Conservation (phyloP, 306 rosid genomes). For the Mimosa pudica region DNA sequence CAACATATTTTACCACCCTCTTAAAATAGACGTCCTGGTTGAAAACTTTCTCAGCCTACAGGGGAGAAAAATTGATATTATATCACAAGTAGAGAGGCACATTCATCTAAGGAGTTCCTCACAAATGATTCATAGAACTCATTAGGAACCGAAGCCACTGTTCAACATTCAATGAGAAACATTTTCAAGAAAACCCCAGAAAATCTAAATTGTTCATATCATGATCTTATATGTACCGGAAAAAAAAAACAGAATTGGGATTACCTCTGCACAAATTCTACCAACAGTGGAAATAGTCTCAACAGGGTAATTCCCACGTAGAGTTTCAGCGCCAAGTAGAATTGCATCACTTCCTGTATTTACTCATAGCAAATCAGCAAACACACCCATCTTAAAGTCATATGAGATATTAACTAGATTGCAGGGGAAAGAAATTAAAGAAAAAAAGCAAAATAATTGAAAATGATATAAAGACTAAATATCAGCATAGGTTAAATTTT, state of each 20-base stretch:
- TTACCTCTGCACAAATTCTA: slow-evolving; percentile 92
- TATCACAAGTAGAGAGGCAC: slow-evolving; percentile 25
- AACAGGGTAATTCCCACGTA: slow-evolving; percentile 92
- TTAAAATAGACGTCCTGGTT: slow-evolving; percentile 95
- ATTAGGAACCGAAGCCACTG: slow-evolving; percentile 6
- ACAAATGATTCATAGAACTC: slow-evolving; percentile 14
- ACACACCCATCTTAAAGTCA: not conserved
- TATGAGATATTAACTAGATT: slow-evolving; percentile 32
- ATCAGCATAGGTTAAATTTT: not conserved
- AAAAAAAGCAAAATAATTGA: slow-evolving; percentile 19
- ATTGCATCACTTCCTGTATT: slow-evolving; percentile 94
- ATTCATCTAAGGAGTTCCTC: slow-evolving; percentile 24
- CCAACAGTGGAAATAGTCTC: slow-evolving; percentile 97
- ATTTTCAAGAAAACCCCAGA: slow-evolving; percentile 13
- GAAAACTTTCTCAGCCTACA: slow-evolving; percentile 98
- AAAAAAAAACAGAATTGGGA: slow-evolving; percentile 16
- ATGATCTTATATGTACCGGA: not conserved
- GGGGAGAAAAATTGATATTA: slow-evolving; percentile 13
- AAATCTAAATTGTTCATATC: slow-evolving; percentile 31
- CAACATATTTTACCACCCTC: slow-evolving; percentile 85
- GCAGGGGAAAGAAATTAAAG: not conserved
- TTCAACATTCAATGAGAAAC: slow-evolving; percentile 3
- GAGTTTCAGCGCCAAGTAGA: slow-evolving; percentile 97
- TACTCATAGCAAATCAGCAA: slow-evolving; percentile 33
- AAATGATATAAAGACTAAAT: slow-evolving; percentile 3